Evolutionary conservation across 2,329 filamentous ascomycete genomes (phyloP), one percentile per base, ranked within the genome.

Genomic region (Coniochaeta sp.): DNA sequence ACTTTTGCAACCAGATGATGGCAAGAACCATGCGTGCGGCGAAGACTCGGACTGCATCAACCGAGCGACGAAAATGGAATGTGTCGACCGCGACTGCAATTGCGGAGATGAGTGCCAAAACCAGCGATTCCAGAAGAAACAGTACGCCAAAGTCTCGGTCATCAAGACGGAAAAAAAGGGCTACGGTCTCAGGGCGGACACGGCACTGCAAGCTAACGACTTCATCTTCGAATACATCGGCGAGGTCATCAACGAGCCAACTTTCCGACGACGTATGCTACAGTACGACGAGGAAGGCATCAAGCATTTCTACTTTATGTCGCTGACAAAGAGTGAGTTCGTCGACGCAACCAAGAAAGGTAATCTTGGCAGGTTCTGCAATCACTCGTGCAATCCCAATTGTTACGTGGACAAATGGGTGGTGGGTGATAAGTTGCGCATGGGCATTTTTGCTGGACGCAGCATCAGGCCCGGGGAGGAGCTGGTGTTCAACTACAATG

Each of bases 271-370:
- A 61, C 91, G 95, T 63, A 97, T 96, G 87, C 79, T 91, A 43
- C 89, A 96, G 69, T 99, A 99, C 74, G 92, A 97, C 71, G 84
- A 95, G 56, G 91, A 98, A 73, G 93, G 93, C 63, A 97, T 99
- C 81, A 96, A 96, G 74, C 95, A 99, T 76, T 99, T 99, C 74
- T 99, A 99, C 76, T 99, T 99, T 79, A 99, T 99, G 95, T 98
- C 95, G 31, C 86, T 99, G 63, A 96, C 87, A 71, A 96, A 96
- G 73, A 90, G 88, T 69, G 95, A 98, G 73, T 99, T 98, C 71
- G 92, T 99, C 62, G 95, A 99, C 76, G 95, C 95, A 24, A 99
- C 95, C 11, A 96, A 95, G 72, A 96, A 91, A 73, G 95, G 95
- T 58, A 98, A 98, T 67, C 83, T 99, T 6, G 95, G 93, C 58